phyloP scores from a whole-genome alignment of 2,329 filamentous ascomycete genomes.

The Ophiostoma perfectum region DNA sequence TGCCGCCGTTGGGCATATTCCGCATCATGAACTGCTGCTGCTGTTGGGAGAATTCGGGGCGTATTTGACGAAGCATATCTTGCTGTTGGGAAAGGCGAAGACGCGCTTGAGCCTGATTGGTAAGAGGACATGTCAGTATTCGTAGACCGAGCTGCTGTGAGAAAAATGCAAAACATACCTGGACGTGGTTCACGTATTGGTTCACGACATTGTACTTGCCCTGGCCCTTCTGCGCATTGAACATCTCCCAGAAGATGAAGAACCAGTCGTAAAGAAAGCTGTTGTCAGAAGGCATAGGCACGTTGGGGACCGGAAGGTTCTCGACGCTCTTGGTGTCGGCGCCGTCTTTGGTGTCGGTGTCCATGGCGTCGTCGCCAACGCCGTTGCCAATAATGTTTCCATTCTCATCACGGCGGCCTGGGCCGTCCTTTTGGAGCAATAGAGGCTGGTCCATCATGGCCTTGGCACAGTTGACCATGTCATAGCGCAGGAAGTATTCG shows the following conservation, averaged over 20 bases:
- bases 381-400: slow-evolving; percentile 63
- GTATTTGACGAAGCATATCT: slow-evolving; percentile 68
- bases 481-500: slow-evolving; percentile 82
- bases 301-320: slow-evolving; percentile 70
- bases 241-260: slow-evolving; percentile 95
- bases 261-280: slow-evolving; percentile 98
- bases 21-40: slow-evolving; percentile 64
- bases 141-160: neutral
- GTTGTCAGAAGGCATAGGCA: slow-evolving; percentile 61
- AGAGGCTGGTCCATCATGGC: slow-evolving; percentile 64
- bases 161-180: slow-evolving; percentile 51
- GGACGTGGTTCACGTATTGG: slow-evolving; percentile 75
- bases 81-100: slow-evolving; percentile 71
- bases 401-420: slow-evolving; percentile 61
- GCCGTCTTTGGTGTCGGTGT: slow-evolving; percentile 76
- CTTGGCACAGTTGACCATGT: slow-evolving; percentile 78
- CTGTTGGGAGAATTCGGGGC: slow-evolving; percentile 48
- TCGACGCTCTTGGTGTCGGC: slow-evolving; percentile 67
- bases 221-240: slow-evolving; percentile 71
- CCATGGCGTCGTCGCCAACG: slow-evolving; percentile 68
- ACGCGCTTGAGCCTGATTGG: slow-evolving; percentile 57
- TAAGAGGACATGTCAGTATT: neutral
- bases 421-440: slow-evolving; percentile 62
- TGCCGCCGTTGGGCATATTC: slow-evolving; percentile 56
- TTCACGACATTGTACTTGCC: slow-evolving; percentile 58